Base-by-base conservation (phyloP, 192 early-diverging fungal genomes). In the Polychytrium aggregatum region DNA sequence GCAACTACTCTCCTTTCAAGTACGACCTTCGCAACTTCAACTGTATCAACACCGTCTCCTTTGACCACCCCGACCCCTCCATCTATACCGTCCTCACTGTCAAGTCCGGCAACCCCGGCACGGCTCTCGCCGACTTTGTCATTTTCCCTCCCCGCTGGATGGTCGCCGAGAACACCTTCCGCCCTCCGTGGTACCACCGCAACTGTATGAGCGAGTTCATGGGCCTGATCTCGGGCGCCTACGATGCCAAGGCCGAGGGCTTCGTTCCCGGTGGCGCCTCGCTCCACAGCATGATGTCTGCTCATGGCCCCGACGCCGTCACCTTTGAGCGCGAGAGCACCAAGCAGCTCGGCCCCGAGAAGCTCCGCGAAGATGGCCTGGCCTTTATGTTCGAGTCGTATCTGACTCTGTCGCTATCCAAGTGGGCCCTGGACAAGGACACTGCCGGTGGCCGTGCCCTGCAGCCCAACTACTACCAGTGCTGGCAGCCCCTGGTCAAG, bases 161-260 rank as follows among this genome's bases (percentile, higher is more conserved):
- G 47, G 91, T 94, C 20, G 86, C 84, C 50, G 82, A 88, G 60
- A 58, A 85, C 65, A 97, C 93, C 18, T 85, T 87, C 78, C 60
- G 75, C 18, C 93, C 91, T 39, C 94, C 94, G 33, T 97, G 87
- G 62, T 95, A 87, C 68, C 94, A 97, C 67, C 86, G 94, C 41
- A 97, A 97, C 74, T 90, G 72, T 65, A 93, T 93, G 90, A 82
- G 86, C 47, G 94, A 97, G 70, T 97, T 94, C 68, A 93, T 97
- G 91, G 94, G 94, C 16, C 67, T 97, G 41, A 94, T 97, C 52
- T 62, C 64, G 20, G 94, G 94, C 41, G 71, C 72, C 10, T 97
- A 97, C 57, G 94, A 97, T 64, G 94, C 85, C 50, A 97, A 97
- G 56, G 76, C 79, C 36, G 85, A 79, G 35, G 89, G 87, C 14